Conservation (phyloP, 108 stramenopile species). For the Skeletonema marinoi region DNA sequence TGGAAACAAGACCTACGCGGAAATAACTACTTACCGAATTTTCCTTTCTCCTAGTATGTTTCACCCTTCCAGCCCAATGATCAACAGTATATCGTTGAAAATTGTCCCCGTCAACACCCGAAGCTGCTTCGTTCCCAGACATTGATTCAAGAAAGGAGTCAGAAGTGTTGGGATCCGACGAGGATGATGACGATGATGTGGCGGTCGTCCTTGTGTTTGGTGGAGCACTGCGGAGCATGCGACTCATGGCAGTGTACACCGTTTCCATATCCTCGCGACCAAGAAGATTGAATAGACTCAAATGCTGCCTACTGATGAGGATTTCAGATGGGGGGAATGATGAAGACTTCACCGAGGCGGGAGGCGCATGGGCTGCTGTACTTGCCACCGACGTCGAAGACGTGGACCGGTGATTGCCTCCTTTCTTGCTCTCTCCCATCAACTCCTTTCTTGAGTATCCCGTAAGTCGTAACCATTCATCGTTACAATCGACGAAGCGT, state of each 20-base stretch:
- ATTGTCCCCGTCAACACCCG: background rate
- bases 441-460: conserved; percentile 52
- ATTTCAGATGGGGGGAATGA: conserved; percentile 20
- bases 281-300: conserved; percentile 80
- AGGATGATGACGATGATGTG: conserved; percentile 6
- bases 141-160: conserved; percentile 23
- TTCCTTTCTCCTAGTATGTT: conserved; percentile 48
- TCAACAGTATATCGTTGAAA: conserved; percentile 33
- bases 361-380: background rate
- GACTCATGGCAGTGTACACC: conserved; percentile 77
- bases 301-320: conserved; percentile 34
- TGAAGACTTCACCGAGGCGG: background rate
- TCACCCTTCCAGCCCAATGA: conserved; percentile 65
- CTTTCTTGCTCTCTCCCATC: conserved; percentile 37
- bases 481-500: conserved; percentile 80
- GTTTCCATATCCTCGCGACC: conserved; percentile 78
- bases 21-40: conserved; percentile 39
- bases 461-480: conserved; percentile 60
- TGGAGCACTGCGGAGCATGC: conserved; percentile 55
- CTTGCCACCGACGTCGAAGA: background rate
- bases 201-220: conserved; percentile 10
- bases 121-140: conserved; percentile 6
- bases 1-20: background rate
- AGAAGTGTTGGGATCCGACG: background rate
- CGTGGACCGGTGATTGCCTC: conserved; percentile 7